A percentile compares a stretch with the other conserved stretches of the same genome.
Conservation (phyloP, 2,329 filamentous ascomycete species). For the Cercospora nicotianae region DNA sequence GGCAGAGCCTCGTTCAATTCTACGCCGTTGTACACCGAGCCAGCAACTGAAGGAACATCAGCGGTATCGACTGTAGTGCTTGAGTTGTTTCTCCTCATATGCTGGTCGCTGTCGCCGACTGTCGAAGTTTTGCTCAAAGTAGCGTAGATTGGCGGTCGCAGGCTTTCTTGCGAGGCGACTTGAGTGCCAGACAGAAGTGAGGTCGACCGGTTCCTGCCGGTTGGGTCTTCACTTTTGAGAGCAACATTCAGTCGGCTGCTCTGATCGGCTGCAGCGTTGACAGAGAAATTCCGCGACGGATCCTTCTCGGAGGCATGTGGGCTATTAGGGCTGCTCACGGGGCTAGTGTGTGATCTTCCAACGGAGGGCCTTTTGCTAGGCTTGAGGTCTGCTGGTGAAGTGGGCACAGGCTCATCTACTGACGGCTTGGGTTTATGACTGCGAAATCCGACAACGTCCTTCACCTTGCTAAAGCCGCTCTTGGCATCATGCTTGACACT, state of each 20-base stretch:
- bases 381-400: conserved; percentile 29
- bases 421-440: conserved; percentile 43
- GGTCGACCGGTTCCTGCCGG: background rate
- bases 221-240: conserved; percentile 2
- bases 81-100: conserved; percentile 5
- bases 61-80: conserved; percentile 14
- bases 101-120: conserved; percentile 11
- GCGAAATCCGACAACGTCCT: conserved; percentile 71
- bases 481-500: conserved; percentile 77
- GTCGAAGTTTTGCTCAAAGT: conserved; percentile 11
- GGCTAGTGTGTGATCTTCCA: conserved; percentile 30
- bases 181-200: conserved; percentile 12
- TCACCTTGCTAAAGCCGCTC: conserved; percentile 79
- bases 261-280: conserved; percentile 21
- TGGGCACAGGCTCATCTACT: conserved; percentile 29
- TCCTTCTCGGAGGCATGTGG: conserved; percentile 17
- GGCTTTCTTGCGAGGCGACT: conserved; percentile 17
- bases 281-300: conserved; percentile 14
- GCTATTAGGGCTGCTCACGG: conserved; percentile 34
- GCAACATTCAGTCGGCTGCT: conserved; percentile 22
- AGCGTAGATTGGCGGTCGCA: conserved; percentile 3
- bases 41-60: conserved; percentile 54
- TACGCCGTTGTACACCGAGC: conserved; percentile 59
- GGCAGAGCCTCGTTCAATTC: conserved; percentile 59
- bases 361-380: conserved; percentile 27